Conservation (phyloP, 352 stramenopile genomes). For the Phytophthora parvispora region DNA sequence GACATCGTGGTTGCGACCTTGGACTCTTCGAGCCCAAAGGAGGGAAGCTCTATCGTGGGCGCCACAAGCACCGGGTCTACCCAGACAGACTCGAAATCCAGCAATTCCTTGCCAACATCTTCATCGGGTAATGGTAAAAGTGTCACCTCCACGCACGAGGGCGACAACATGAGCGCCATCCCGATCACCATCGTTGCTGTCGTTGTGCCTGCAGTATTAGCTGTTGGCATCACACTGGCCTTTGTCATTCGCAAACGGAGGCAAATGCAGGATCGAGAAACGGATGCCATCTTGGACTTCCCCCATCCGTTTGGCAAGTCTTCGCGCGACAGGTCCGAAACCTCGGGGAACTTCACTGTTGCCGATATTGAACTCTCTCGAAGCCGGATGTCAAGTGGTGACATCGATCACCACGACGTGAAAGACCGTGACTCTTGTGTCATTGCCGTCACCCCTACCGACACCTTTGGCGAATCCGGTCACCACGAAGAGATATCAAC, state of each 20-base stretch:
- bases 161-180: slow-evolving; percentile 1
- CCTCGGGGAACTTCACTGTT: slow-evolving; percentile 32
- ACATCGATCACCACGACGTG: slow-evolving; percentile 12
- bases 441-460: slow-evolving; percentile 14
- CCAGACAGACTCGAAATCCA: background rate
- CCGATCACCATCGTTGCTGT: slow-evolving; percentile 33
- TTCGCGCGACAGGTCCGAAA: slow-evolving; percentile 22
- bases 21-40: slow-evolving; percentile 8
- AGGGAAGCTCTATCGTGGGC: slow-evolving; percentile 6
- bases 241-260: slow-evolving; percentile 30
- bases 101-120: background rate
- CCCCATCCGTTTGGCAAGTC: slow-evolving; percentile 34
- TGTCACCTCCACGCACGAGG: slow-evolving; percentile 3
- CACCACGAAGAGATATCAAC: slow-evolving; percentile 2
- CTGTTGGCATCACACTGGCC: slow-evolving; percentile 10
- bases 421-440: slow-evolving; percentile 19
- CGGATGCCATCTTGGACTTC: slow-evolving; percentile 28
- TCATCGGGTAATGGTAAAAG: slow-evolving; percentile 18
- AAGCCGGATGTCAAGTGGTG: slow-evolving; percentile 22
- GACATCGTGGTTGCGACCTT: slow-evolving; percentile 16
- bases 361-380: slow-evolving; percentile 40
- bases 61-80: background rate
- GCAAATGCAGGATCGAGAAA: slow-evolving; percentile 24
- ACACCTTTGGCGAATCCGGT: slow-evolving; percentile 4
- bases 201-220: slow-evolving; percentile 23